A percentile compares a stretch with the other conserved stretches of the same genome.
Conservation (phyloP, 306 rosid genomes). For the peach (Prunus persica) region Prunus_persica_NCBIv2 NC_034014.1:22839001-22839500, state of each 20-base stretch:
- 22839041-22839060: constrained; percentile 98
- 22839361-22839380: no score
- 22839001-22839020: constrained; percentile 96
- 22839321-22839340: no score
- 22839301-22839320: no score
- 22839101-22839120: neutral
- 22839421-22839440: neutral
- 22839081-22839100: constrained; percentile 61
- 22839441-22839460: neutral
- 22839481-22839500: no score
- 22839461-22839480: no score
- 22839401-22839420: no score
- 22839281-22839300: neutral
- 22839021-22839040: constrained; percentile 68
- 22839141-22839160: neutral
- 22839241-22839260: neutral
- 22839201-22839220: neutral
- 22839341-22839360: no score
- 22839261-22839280: constrained; percentile 8
- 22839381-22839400: no score
- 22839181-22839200: neutral
- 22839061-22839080: constrained; percentile 81
- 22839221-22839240: neutral
- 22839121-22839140: neutral
- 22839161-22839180: neutral